Evolutionary conservation across 805 yeast species (phyloP).

Genomic region (Dipodascus geniculatus): DNA sequence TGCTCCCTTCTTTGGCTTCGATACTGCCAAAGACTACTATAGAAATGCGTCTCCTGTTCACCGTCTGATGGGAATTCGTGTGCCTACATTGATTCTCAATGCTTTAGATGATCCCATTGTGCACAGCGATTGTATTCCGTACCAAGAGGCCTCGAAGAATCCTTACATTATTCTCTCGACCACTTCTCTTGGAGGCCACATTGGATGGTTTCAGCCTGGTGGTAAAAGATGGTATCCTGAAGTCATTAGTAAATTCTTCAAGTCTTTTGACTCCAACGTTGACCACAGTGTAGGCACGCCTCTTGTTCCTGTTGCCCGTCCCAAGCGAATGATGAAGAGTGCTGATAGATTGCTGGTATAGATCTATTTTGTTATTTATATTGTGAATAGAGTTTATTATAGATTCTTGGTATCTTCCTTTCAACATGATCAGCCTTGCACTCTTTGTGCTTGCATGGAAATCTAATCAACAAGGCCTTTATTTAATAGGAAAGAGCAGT

Average conservation of each 20-base stretch:
- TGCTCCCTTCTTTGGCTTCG: slow-evolving; percentile 53
- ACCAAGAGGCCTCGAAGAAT: slow-evolving; percentile 36
- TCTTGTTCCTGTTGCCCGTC: neutral
- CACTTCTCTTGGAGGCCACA: slow-evolving; percentile 68
- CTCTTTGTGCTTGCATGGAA: too few relatives aligned
- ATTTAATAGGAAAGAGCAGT: too few relatives aligned
- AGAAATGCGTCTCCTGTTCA: slow-evolving; percentile 45
- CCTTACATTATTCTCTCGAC: slow-evolving; percentile 49
- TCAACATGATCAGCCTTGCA: too few relatives aligned
- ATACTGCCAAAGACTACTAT: slow-evolving; percentile 54
- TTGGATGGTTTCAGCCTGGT: slow-evolving; percentile 58
- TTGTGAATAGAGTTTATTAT: too few relatives aligned
- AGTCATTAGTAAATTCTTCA: slow-evolving; percentile 36
- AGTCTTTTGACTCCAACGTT: neutral
- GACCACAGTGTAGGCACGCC: neutral
- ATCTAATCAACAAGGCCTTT: too few relatives aligned
- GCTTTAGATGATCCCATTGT: slow-evolving; percentile 69
- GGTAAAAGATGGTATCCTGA: slow-evolving; percentile 58
- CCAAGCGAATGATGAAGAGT: neutral
- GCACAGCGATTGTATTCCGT: slow-evolving; percentile 41
- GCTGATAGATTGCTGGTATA: neutral
- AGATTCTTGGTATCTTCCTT: too few relatives aligned
- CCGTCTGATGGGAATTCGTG: slow-evolving; percentile 38
- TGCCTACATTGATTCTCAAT: slow-evolving; percentile 54
- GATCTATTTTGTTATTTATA: too few relatives aligned